Conservation (phyloP, 306 rosid genomes). For the Acacia acuminata region DNA sequence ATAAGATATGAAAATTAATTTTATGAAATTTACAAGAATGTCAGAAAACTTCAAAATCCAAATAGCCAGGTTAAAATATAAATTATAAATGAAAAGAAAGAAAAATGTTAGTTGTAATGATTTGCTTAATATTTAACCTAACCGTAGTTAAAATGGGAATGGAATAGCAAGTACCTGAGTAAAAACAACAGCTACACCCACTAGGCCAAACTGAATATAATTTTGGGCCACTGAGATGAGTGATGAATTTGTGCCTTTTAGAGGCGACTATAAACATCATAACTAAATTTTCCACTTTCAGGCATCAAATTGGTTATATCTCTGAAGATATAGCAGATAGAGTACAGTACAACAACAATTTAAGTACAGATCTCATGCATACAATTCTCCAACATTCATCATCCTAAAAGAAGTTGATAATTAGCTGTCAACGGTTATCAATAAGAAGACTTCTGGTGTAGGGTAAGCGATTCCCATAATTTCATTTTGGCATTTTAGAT, state of each 20-base stretch:
- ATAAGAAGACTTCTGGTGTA: neutral
- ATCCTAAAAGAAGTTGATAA: neutral
- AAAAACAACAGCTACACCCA: neutral
- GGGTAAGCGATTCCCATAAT: neutral
- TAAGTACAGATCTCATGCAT: slow-evolving; percentile 11
- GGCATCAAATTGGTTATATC: slow-evolving; percentile 9
- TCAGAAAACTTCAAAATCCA: slow-evolving; percentile 16
- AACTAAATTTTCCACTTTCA: neutral
- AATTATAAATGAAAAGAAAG: slow-evolving; percentile 15
- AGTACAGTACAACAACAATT: slow-evolving; percentile 7
- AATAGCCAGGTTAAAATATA: neutral
- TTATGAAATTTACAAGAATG: neutral
- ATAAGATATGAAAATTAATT: neutral
- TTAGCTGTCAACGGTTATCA: neutral
- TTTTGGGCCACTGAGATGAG: neutral
- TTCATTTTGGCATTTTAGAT: neutral
- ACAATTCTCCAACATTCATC: neutral
- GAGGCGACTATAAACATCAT: neutral
- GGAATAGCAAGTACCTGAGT: neutral
- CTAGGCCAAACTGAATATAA: neutral
- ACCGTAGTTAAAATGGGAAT: neutral
- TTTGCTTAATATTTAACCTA: neutral
- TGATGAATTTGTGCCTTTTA: neutral
- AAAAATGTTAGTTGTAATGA: neutral
- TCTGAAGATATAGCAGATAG: neutral